Percentiles rank a stretch among this genome's conserved stretches.
phyloP scores from a whole-genome alignment of 805 yeast species.

The Candida morakotiae region DNA sequence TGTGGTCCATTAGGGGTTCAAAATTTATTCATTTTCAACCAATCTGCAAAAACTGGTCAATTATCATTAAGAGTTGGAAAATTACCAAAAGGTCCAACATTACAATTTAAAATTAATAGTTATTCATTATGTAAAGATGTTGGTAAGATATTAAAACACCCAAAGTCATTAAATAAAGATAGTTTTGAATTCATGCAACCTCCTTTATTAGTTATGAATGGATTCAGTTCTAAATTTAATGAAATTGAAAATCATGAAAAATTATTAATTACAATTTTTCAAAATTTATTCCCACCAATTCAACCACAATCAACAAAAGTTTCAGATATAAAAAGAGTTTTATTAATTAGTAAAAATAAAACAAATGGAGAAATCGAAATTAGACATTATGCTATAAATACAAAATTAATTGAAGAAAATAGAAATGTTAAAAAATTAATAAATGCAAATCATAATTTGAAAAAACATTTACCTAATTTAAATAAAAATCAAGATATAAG shows the following conservation, averaged over 20 bases:
- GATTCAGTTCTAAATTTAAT: constrained; percentile 64
- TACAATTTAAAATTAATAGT: constrained; percentile 71
- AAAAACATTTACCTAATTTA: constrained; percentile 68
- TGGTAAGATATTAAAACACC: constrained; percentile 60
- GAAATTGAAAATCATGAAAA: constrained; percentile 71
- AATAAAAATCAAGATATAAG: constrained; percentile 68
- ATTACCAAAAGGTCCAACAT: constrained; percentile 92
- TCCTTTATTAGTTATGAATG: constrained; percentile 88
- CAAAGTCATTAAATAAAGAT: constrained; percentile 71
- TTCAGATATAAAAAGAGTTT: constrained; percentile 72
- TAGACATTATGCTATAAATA: constrained; percentile 86
- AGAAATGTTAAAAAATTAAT: constrained; percentile 69
- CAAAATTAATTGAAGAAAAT: constrained; percentile 77
- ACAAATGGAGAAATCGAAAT: constrained; percentile 73
- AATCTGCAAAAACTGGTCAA: constrained; percentile 70
- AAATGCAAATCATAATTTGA: constrained; percentile 54
- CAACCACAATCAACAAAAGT: constrained; percentile 80
- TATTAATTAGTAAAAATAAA: constrained; percentile 71
- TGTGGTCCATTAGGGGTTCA: constrained; percentile 94
- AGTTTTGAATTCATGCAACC: constrained; percentile 66
- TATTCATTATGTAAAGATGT: constrained; percentile 85
- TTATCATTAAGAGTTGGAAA: constrained; percentile 80
- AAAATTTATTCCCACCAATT: constrained; percentile 93
- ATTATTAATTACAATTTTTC: constrained; percentile 82
- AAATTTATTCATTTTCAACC: constrained; percentile 83